phyloP scores from a whole-genome alignment of 306 rosid genomes.

The Biancaea sappan region DNA sequence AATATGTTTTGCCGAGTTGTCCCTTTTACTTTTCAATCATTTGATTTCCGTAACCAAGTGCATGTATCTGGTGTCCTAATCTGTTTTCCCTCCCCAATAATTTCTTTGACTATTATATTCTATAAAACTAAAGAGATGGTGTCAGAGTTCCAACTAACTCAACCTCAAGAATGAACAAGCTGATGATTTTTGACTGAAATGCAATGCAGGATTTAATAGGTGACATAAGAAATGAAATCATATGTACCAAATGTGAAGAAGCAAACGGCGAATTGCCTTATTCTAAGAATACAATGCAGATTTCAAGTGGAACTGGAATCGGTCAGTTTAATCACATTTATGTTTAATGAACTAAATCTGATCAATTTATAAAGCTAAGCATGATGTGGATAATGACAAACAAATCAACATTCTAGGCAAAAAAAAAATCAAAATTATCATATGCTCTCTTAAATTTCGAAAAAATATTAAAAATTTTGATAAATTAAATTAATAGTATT shows the following conservation, averaged over 20 bases:
- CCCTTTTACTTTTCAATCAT: not conserved
- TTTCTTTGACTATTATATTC: not conserved
- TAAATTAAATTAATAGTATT: too few relatives aligned
- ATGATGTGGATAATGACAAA: too few relatives aligned
- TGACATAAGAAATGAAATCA: constrained; percentile 13
- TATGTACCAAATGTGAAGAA: not conserved
- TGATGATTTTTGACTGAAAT: not conserved
- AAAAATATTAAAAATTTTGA: too few relatives aligned
- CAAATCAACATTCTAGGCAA: too few relatives aligned
- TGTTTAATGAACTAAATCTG: too few relatives aligned
- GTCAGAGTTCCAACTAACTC: not conserved
- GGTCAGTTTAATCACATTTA: too few relatives aligned
- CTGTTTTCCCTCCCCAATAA: not conserved
- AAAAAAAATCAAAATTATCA: too few relatives aligned
- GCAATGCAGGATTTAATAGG: not conserved
- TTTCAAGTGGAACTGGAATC: too few relatives aligned
- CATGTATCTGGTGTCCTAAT: not conserved
- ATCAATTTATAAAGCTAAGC: too few relatives aligned
- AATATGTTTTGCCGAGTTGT: not conserved
- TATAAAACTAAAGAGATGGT: not conserved
- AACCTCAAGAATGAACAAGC: constrained; percentile 12
- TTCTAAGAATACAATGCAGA: too few relatives aligned
- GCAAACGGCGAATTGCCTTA: not conserved
- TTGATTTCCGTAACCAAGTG: not conserved
- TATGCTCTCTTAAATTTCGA: too few relatives aligned